Base-by-base conservation (phyloP, 768 basidiomycete species). In the Coprinellus micaceus region DNA sequence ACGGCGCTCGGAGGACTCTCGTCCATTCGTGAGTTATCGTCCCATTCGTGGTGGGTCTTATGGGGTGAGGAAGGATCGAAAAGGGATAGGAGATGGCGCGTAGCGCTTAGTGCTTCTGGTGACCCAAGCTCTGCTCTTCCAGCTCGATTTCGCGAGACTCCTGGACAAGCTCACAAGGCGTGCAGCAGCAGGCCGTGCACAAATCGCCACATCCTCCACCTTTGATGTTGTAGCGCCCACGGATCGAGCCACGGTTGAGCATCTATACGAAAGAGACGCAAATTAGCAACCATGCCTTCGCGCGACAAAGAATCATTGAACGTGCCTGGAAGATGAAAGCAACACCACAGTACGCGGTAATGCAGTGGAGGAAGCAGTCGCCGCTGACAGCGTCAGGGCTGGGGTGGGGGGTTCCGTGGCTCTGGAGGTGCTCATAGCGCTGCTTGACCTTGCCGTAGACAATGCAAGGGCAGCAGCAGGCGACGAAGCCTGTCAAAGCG, bases 161-260 rank as follows among this genome's bases (percentile, higher is more conserved):
- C 62, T 83, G 81, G 0, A 71, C 71, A 44, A 83, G 75, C 11
- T 71, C 72, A 63, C 82, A 84, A 17, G 80, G 73, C 0, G 62
- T 59, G 62, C 81, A 82, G 60, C 69, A 82, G 22, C 66, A 71
- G 0, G 75, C 64, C 3, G 71, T 54, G 39, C 64, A 64, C 58
- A 75, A 81, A 57, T 82, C 81, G 2, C 69, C 68, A 51, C 68
- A 66, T 11, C 66, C 60, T n/a, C 69, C 68, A 17, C 82, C 82
- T 22, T 70, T 69, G 63, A 83, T 79, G 49, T 67, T 67, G 64
- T 81, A 80, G 30, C 82, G 75, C 12, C 49, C 25, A 46, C 81
- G 77, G 52, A 77, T 62, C 26, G 65, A 63, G 5, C 70, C 68
- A 51, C 81, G 75, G 53, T 64, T 71, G 29, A 56, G 55, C 60